Evolutionary conservation across 345 rosid genomes (phyloP), one percentile per base, ranked within the genome.

Genomic region (Geranium rotundifolium): DNA sequence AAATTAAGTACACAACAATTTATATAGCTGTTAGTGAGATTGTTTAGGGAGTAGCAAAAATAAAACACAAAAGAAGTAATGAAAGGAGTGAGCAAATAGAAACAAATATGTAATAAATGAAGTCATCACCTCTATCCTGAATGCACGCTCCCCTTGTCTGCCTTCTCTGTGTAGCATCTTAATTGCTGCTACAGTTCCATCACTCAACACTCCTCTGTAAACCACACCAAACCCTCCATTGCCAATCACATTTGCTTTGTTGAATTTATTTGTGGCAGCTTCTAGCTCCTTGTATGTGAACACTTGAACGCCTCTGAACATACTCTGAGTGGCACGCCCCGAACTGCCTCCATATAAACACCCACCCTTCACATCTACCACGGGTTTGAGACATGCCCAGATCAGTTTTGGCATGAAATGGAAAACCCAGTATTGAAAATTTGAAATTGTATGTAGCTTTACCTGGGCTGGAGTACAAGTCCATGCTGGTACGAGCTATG

Each of bases 271-370:
- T 0, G 98, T 87, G 9, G 88, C 95, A 27, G 65, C 59, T 71
- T 89, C 92, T 14, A 91, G 77, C 76, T 89, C 98, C 56, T 70
- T 89, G 82, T 80, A 89, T 58, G 96, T 89, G 76, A 83, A 86
- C 67, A 87, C 98, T 68, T 91, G 95, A 15, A 82, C 90, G 19
- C 87, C 85, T 75, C 31, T 80, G 27, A 18, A 30, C 6, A 52
- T 13, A 30, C 56, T 68, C 31, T 67, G 54, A 65, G 75, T 30
- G 19, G 59, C 61, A 14, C 65, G 73, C 20, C 67, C 72, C 75
- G 72, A 16, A 54, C 52, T 76, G 29, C 76, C 81, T 63, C 78
- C 81, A 60, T 73, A 58, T 13, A 87, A 66, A 69, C 90, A 87
- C 50, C 84, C 79, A 13, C 79, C 85, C 49, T 79, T 81, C 63